phyloP scores from a whole-genome alignment of 805 yeast species.

The Starmerella potacharoeniae region DNA sequence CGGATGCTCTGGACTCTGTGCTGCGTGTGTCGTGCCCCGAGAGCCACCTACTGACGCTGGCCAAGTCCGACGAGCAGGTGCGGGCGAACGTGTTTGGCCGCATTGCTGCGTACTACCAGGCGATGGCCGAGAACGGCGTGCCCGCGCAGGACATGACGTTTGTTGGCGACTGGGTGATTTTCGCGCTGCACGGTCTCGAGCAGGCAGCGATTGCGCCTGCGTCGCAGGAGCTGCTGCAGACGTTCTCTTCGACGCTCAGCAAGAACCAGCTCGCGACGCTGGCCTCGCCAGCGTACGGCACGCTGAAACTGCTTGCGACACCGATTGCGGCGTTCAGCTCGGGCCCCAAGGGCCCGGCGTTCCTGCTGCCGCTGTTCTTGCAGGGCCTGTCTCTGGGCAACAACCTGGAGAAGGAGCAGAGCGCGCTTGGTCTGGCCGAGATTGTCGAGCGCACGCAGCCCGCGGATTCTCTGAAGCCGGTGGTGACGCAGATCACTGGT shows the following conservation, averaged over 20 bases:
- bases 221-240: constrained; percentile 43
- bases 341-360: constrained; percentile 67
- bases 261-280: constrained; percentile 68
- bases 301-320: constrained; percentile 54
- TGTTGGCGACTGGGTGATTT: constrained; percentile 61
- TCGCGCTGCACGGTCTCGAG: constrained; percentile 44
- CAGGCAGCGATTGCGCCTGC: constrained; percentile 46
- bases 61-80: constrained; percentile 60
- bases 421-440: constrained; percentile 85
- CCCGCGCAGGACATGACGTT: constrained; percentile 40
- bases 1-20: constrained; percentile 49
- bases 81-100: constrained; percentile 43
- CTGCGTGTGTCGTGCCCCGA: constrained; percentile 43
- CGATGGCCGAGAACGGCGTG: constrained; percentile 24
- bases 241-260: constrained; percentile 45
- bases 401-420: constrained; percentile 65
- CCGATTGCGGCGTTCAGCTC: constrained; percentile 55
- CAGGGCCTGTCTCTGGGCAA: constrained; percentile 95
- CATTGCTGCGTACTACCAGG: constrained; percentile 56
- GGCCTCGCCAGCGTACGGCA: constrained; percentile 68
- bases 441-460: constrained; percentile 78
- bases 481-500: constrained; percentile 89
- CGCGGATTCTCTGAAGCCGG: constrained; percentile 58
- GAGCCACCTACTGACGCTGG: constrained; percentile 53
- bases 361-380: constrained; percentile 79